Conservation (phyloP, 2,329 filamentous ascomycete species). For the Botrytis pseudocinerea region DNA sequence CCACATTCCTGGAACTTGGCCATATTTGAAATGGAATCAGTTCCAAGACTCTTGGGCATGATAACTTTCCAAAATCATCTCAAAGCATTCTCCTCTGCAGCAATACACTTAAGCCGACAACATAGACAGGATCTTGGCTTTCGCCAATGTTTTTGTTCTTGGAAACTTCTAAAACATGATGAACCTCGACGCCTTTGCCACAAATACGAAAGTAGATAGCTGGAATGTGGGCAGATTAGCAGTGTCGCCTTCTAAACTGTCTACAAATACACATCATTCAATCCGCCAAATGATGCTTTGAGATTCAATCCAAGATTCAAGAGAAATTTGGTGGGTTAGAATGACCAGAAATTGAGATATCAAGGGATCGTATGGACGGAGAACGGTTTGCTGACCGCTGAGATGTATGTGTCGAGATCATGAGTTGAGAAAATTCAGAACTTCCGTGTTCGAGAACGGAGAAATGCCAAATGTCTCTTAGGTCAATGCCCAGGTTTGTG, state of each 20-base stretch:
- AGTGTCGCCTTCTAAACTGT: not conserved
- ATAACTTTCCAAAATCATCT: not conserved
- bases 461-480: not conserved
- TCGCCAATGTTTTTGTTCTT: not conserved
- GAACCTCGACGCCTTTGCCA: not conserved
- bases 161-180: not conserved
- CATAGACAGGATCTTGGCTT: not conserved
- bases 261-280: not conserved
- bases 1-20: conserved; percentile 4
- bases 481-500: not conserved
- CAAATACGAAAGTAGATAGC: not conserved
- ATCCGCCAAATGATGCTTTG: not conserved
- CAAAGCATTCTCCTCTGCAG: not conserved
- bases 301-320: not conserved
- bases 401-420: not conserved
- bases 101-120: not conserved
- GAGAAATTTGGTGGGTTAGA: not conserved
- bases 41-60: conserved; percentile 16
- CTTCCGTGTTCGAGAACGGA: not conserved
- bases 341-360: not conserved
- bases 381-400: not conserved
- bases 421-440: not conserved
- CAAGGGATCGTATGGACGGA: not conserved
- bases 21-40: not conserved
- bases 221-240: conserved; percentile 12